Evolutionary conservation across 768 basidiomycete species (phyloP).

Genomic region (Amanita pseudoporphyria): DNA sequence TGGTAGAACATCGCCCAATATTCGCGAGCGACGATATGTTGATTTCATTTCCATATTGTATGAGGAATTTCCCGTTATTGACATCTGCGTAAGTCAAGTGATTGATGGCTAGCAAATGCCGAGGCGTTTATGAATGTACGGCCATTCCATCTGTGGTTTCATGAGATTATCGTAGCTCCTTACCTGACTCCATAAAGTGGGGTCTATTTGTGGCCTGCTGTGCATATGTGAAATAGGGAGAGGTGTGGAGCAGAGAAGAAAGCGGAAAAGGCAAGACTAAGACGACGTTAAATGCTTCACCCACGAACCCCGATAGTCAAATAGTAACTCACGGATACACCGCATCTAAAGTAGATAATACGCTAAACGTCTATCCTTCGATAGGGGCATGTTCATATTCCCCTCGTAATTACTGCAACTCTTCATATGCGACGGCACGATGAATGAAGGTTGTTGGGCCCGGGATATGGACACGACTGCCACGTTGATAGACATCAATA

Average conservation of each 20-base stretch:
- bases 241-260: neutral
- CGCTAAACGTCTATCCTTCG: neutral
- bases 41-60: constrained; percentile 1
- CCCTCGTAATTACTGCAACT: neutral
- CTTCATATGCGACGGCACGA: neutral
- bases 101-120: constrained; percentile 2
- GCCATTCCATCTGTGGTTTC: neutral
- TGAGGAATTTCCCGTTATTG: constrained; percentile 2
- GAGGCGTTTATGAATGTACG: neutral
- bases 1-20: neutral
- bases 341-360: neutral
- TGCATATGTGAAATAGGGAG: neutral
- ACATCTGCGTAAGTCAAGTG: constrained; percentile 1
- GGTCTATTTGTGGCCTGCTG: neutral
- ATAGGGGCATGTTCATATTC: neutral
- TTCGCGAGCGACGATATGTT: neutral
- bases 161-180: neutral
- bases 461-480: neutral
- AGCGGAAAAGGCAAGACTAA: neutral
- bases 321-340: neutral
- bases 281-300: neutral
- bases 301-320: neutral
- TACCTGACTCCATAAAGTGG: neutral
- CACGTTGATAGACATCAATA: neutral
- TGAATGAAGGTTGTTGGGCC: neutral